Evolutionary conservation across 2,329 filamentous ascomycete species (phyloP).

Genomic region (Epichloe typhina): DNA sequence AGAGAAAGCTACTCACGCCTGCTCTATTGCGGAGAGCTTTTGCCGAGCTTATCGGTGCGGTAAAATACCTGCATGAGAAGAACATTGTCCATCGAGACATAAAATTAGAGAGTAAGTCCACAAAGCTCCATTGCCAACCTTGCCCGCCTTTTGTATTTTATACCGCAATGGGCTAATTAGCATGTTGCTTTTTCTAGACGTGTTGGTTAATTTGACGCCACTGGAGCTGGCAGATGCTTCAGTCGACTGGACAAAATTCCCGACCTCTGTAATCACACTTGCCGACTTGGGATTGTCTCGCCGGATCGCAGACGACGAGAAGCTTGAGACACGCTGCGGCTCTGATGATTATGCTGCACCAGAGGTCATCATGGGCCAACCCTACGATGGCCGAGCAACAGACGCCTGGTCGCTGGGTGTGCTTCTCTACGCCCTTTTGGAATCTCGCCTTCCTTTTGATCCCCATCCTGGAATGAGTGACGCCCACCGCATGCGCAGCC

Average conservation of each 20-base stretch:
- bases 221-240: slow-evolving; percentile 49
- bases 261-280: slow-evolving; percentile 72
- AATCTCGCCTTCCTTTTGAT: slow-evolving; percentile 88
- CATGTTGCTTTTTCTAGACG: slow-evolving; percentile 43
- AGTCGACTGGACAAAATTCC: slow-evolving; percentile 60
- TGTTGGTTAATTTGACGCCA: slow-evolving; percentile 73
- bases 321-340: slow-evolving; percentile 86
- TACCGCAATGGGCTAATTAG: background rate
- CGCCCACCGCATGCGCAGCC: slow-evolving; percentile 59
- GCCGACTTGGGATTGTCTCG: slow-evolving; percentile 86
- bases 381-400: slow-evolving; percentile 82
- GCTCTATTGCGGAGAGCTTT: slow-evolving; percentile 72
- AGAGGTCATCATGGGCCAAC: slow-evolving; percentile 88
- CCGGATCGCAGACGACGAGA: slow-evolving; percentile 71
- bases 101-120: slow-evolving; percentile 74
- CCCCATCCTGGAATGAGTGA: slow-evolving; percentile 71
- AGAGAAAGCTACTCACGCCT: slow-evolving; percentile 54
- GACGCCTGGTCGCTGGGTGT: slow-evolving; percentile 96
- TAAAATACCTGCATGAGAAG: slow-evolving; percentile 71
- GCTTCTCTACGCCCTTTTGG: slow-evolving; percentile 81
- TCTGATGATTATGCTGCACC: slow-evolving; percentile 96
- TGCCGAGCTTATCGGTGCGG: slow-evolving; percentile 73
- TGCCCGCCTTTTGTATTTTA: background rate
- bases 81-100: slow-evolving; percentile 94
- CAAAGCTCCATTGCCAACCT: background rate